Percentiles rank a stretch among this genome's conserved stretches.
Evolutionary conservation across 108 stramenopile genomes (phyloP).

Genomic region (Heterococcus sp.): DNA sequence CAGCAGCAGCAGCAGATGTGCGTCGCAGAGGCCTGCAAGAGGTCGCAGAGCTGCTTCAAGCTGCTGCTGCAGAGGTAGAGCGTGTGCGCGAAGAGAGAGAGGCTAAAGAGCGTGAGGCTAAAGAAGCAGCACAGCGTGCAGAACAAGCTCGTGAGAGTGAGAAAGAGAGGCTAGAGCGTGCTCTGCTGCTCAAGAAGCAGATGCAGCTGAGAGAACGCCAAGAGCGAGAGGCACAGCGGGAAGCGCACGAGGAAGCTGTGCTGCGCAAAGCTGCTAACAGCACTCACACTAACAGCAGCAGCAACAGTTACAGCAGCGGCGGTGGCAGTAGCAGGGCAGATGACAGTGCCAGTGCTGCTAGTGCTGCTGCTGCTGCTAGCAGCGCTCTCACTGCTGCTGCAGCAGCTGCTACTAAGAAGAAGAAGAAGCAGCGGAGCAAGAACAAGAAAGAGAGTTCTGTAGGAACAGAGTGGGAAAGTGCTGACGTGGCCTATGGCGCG

Average conservation of each 20-base stretch:
- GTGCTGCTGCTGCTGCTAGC: neutral
- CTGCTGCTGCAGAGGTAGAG: slow-evolving; percentile 33
- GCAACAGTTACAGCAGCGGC: neutral
- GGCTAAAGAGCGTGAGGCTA: slow-evolving; percentile 24
- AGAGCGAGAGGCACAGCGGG: slow-evolving; percentile 26
- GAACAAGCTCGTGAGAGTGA: slow-evolving; percentile 1
- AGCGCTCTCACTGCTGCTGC: neutral
- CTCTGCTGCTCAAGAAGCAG: slow-evolving; percentile 33
- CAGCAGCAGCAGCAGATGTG: slow-evolving; percentile 15
- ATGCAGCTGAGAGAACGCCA: slow-evolving; percentile 26
- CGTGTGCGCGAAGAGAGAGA: slow-evolving; percentile 37
- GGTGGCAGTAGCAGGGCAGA: neutral
- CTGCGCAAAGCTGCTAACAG: slow-evolving; percentile 2
- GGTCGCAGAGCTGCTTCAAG: slow-evolving; percentile 22
- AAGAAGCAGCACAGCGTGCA: neutral
- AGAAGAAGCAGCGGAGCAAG: slow-evolving; percentile 11
- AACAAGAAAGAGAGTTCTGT: neutral
- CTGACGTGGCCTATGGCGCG: neutral
- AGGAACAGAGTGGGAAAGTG: neutral
- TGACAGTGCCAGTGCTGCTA: neutral
- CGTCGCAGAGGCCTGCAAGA: slow-evolving; percentile 36
- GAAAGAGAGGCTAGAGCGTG: slow-evolving; percentile 22
- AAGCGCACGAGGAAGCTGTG: slow-evolving; percentile 2
- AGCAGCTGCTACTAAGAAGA: slow-evolving; percentile 1
- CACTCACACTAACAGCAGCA: neutral